phyloP scores from a whole-genome alignment of 1,284 basidiomycete species.

The Gymnopus androsaceus region DNA sequence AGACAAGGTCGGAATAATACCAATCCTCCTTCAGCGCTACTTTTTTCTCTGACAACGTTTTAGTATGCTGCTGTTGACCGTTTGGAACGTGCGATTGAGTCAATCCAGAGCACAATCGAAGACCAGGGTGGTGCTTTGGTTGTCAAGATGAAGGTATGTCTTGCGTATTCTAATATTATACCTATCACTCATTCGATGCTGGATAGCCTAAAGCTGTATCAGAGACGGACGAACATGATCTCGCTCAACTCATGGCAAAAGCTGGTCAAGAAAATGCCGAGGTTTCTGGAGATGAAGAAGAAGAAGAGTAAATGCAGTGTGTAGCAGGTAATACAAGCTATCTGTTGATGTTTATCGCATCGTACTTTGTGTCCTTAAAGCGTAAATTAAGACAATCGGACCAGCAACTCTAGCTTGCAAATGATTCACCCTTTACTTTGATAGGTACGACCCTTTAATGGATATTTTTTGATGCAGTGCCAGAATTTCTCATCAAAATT shows the following conservation, averaged over 20 bases:
- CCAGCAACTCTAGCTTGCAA: no score
- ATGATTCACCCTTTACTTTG: no score
- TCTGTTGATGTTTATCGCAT: neutral
- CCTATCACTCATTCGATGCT: neutral
- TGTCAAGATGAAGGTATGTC: constrained; percentile 93
- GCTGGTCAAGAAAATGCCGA: constrained; percentile 91
- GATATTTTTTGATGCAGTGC: no score
- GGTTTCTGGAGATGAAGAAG: constrained; percentile 92
- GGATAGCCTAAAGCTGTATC: constrained; percentile 90
- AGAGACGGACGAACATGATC: constrained; percentile 95
- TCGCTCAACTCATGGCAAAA: constrained; percentile 93
- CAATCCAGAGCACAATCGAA: constrained; percentile 85
- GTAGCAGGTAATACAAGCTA: no score
- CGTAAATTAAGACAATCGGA: no score
- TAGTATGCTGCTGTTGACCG: constrained; percentile 89
- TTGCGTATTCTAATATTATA: neutral
- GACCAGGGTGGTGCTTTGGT: constrained; percentile 83
- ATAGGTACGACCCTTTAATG: no score
- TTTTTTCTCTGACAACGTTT: constrained; percentile 1
- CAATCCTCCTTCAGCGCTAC: constrained; percentile 20
- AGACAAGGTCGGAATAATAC: constrained; percentile 69
- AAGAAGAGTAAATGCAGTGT: constrained; percentile 51
- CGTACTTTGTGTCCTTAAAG: no score
- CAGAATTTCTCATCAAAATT: no score
- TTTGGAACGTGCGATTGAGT: constrained; percentile 91